Percentiles rank a stretch among this genome's conserved stretches.
These are phyloP conservation scores for Ganoderma resinaceum DNA, from an alignment of 1,284 basidiomycete species.

Conservation along the genomic window DNA sequence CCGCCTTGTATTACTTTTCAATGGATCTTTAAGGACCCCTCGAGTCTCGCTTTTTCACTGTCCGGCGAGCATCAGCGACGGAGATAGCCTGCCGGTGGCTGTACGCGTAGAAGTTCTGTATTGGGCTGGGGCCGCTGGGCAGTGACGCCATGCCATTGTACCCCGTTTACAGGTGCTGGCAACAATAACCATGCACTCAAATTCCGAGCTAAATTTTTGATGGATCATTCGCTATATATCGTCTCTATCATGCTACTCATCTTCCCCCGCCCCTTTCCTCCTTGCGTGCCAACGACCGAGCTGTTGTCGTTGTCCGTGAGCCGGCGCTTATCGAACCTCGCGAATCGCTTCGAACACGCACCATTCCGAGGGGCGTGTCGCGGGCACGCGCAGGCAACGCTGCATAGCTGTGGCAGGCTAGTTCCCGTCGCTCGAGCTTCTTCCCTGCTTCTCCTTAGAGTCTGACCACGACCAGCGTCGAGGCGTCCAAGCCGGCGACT, in stretches of 20 bases:
- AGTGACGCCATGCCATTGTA: not conserved
- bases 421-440: constrained; percentile 1
- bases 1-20: not conserved
- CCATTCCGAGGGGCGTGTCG: not conserved
- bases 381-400: not conserved
- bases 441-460: constrained; percentile 2
- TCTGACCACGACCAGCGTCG: constrained; percentile 5
- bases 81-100: constrained; percentile 9
- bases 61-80: not conserved
- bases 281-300: not conserved
- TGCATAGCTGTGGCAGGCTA: not conserved
- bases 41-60: not conserved
- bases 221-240: not conserved
- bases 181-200: not conserved
- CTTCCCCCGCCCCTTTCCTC: not conserved
- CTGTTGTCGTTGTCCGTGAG: not conserved
- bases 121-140: too few relatives aligned
- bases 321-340: not conserved
- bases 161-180: constrained; percentile 3
- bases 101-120: constrained; percentile 4
- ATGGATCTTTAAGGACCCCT: too few relatives aligned
- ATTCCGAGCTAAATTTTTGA: not conserved
- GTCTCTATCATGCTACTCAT: not conserved
- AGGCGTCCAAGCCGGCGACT: not conserved
- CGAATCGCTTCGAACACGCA: constrained; percentile 5